Conservation (phyloP, 1,139 yeast species). For the Blastobotrys arbuscula region DNA sequence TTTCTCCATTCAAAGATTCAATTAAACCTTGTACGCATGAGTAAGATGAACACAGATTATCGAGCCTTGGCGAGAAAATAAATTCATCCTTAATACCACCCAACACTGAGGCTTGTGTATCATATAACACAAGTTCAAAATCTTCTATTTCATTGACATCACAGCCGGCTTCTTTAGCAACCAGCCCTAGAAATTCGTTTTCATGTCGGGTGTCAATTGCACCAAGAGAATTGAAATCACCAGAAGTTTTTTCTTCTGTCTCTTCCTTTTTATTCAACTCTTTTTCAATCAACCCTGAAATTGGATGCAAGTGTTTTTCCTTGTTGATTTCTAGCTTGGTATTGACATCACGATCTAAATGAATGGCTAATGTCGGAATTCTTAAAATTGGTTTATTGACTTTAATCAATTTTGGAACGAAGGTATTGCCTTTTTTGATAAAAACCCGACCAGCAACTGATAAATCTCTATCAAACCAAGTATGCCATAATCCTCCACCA, state of each 20-base stretch:
- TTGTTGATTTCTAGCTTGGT: slow-evolving; percentile 82
- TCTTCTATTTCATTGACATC: slow-evolving; percentile 62
- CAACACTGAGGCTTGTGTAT: slow-evolving; percentile 71
- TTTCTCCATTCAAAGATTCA: slow-evolving; percentile 40
- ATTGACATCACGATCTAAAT: slow-evolving; percentile 71
- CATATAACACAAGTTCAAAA: slow-evolving; percentile 83
- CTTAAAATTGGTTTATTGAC: slow-evolving; percentile 79
- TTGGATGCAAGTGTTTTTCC: slow-evolving; percentile 81
- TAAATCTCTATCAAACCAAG: slow-evolving; percentile 86
- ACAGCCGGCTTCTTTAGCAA: slow-evolving; percentile 55
- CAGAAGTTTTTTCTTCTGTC: slow-evolving; percentile 38
- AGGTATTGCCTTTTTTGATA: slow-evolving; percentile 48
- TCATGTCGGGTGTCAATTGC: slow-evolving; percentile 71
- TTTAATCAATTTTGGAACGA: slow-evolving; percentile 65
- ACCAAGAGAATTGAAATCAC: slow-evolving; percentile 61
- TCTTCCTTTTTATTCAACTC: slow-evolving; percentile 27
- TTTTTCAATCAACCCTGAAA: slow-evolving; percentile 62
- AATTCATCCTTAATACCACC: slow-evolving; percentile 92
- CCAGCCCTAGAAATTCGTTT: slow-evolving; percentile 56
- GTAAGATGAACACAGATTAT: slow-evolving; percentile 82
- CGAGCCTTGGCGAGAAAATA: slow-evolving; percentile 88
- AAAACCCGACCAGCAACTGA: slow-evolving; percentile 90
- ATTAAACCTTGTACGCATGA: slow-evolving; percentile 70
- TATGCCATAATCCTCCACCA: slow-evolving; percentile 87
- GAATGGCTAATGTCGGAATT: slow-evolving; percentile 94